Conservation (phyloP, 177 flowering plant genomes). For the Vitis hybrid region DNA sequence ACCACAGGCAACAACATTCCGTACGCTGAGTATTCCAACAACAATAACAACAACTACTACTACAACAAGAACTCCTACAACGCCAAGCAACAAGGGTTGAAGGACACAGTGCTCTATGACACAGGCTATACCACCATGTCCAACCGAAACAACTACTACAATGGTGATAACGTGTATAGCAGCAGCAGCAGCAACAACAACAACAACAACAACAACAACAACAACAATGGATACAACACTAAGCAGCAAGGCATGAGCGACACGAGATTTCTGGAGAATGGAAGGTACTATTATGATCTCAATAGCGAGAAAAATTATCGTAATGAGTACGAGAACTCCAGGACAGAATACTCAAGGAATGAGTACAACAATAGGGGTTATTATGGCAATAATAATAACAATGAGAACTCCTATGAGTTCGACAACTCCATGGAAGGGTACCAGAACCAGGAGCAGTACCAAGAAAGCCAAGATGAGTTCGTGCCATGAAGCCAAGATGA, state of each 20-base stretch:
- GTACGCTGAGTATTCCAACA: not conserved
- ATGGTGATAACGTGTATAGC: not conserved
- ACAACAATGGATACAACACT: not conserved
- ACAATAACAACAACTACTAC: slow-evolving; percentile 7
- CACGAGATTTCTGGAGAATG: slow-evolving; percentile 28
- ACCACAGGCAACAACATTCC: slow-evolving; percentile 13
- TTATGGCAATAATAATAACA: slow-evolving; percentile 15
- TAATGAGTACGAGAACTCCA: slow-evolving; percentile 15
- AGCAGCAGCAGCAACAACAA: not conserved
- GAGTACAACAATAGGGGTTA: slow-evolving; percentile 9
- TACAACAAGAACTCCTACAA: slow-evolving; percentile 16
- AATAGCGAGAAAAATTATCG: not conserved
- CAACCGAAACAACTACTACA: slow-evolving; percentile 1
- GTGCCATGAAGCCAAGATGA: not conserved
- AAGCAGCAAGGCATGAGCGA: slow-evolving; percentile 31
- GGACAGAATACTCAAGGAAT: not conserved
- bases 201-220: not conserved
- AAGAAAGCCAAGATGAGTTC: not conserved
- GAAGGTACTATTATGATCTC: slow-evolving; percentile 7
- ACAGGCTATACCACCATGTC: slow-evolving; percentile 2
- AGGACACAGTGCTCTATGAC: not conserved
- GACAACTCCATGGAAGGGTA: slow-evolving; percentile 2
- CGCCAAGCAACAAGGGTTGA: slow-evolving; percentile 14
- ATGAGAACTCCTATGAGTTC: slow-evolving; percentile 5
- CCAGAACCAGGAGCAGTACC: slow-evolving; percentile 7